These are phyloP conservation scores for Cercospora beticola DNA, from an alignment of 2,329 filamentous ascomycete species.

Conservation along the genomic window DNA sequence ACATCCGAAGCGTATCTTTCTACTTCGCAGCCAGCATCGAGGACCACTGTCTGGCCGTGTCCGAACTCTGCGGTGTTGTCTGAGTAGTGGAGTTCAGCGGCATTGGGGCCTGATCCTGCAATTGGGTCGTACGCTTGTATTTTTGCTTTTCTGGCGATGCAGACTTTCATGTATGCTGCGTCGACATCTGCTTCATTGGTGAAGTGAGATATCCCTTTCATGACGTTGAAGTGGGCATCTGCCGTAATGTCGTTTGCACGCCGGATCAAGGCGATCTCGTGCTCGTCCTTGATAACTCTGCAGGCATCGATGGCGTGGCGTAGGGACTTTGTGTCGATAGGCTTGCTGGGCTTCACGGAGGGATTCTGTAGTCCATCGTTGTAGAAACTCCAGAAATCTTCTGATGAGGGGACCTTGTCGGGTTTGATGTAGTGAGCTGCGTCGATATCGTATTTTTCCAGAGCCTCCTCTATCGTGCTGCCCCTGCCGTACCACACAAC, in stretches of 20 bases:
- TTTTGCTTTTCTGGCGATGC: slow-evolving; percentile 70
- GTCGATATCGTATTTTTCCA: slow-evolving; percentile 76
- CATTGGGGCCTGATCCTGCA: slow-evolving; percentile 78
- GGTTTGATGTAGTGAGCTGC: slow-evolving; percentile 54
- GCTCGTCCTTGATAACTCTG: slow-evolving; percentile 79
- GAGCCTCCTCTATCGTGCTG: slow-evolving; percentile 71
- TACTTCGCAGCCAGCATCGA: slow-evolving; percentile 88
- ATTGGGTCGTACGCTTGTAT: slow-evolving; percentile 87
- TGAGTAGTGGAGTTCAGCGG: slow-evolving; percentile 81
- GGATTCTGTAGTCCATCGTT: background rate
- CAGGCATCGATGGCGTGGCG: slow-evolving; percentile 73
- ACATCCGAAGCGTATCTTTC: slow-evolving; percentile 85
- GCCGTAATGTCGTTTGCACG: slow-evolving; percentile 79
- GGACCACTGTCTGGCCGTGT: slow-evolving; percentile 70
- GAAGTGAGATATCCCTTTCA: slow-evolving; percentile 62
- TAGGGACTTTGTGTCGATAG: slow-evolving; percentile 42
- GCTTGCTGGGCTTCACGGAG: background rate
- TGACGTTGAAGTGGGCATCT: slow-evolving; percentile 71
- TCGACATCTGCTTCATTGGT: slow-evolving; percentile 81
- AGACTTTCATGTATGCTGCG: slow-evolving; percentile 71
- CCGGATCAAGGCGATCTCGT: slow-evolving; percentile 79
- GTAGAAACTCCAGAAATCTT: background rate
- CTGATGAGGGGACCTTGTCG: background rate
- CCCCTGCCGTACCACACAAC: slow-evolving; percentile 95
- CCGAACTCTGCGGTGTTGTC: slow-evolving; percentile 72